These are phyloP conservation scores for Hawksworthiomyces lignivorus DNA, from an alignment of 2,329 filamentous ascomycete genomes.

Conservation along the genomic window DNA sequence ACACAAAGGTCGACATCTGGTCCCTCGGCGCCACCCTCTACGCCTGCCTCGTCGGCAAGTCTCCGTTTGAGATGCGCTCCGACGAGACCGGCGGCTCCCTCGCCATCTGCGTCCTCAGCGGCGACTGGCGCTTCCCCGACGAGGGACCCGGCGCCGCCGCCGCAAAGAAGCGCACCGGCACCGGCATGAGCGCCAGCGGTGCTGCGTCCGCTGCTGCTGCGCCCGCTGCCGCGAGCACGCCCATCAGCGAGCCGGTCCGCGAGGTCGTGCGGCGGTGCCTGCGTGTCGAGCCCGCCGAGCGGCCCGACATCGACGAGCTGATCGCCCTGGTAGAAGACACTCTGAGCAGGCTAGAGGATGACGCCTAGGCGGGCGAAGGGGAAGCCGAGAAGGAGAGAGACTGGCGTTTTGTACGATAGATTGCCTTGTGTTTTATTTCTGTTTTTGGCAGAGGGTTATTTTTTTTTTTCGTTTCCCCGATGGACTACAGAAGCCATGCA, in stretches of 20 bases:
- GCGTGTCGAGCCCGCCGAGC: conserved; percentile 75
- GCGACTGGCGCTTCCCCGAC: conserved; percentile 95
- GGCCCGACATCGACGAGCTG: conserved; percentile 80
- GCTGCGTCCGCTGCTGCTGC: conserved; percentile 22
- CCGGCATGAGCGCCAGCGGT: conserved; percentile 22
- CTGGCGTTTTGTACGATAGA: conserved; percentile 6
- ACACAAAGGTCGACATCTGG: conserved; percentile 98
- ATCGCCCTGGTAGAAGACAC: conserved; percentile 71
- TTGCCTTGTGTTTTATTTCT: not conserved
- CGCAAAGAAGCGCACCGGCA: conserved; percentile 19
- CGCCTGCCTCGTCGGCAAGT: conserved; percentile 92
- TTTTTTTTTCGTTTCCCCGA: not conserved
- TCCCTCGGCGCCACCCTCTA: conserved; percentile 95
- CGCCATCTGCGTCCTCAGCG: conserved; percentile 84
- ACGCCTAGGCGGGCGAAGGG: conserved; percentile 4
- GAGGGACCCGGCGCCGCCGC: conserved; percentile 55
- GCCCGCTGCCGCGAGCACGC: conserved; percentile 33
- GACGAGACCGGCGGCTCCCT: conserved; percentile 94
- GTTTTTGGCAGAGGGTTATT: not conserved
- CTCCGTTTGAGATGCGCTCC: conserved; percentile 88
- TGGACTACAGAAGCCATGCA: too few relatives aligned
- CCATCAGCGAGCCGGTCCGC: conserved; percentile 74
- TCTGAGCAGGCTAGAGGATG: conserved; percentile 60
- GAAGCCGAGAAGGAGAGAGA: not conserved
- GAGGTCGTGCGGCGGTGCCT: conserved; percentile 84